Base-by-base conservation (phyloP, 208 protist species). In the Phytomonas sp. region DNA sequence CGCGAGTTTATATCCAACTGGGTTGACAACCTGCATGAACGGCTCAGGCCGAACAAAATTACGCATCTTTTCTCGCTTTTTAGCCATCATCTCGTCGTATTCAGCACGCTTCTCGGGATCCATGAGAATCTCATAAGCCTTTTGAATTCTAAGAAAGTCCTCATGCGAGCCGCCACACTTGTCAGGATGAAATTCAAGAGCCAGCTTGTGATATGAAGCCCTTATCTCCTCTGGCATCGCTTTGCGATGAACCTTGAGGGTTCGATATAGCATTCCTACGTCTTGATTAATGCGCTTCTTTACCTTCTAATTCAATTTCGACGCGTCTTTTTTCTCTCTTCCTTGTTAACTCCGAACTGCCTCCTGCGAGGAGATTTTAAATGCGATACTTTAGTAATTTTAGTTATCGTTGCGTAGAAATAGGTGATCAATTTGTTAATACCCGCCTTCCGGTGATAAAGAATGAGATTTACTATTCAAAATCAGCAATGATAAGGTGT, bases 51-150 rank as follows among this genome's bases (percentile, higher is more conserved):
- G 78, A 64, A 82, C 82, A 59, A 94, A 94, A 29, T 80, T 78
- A 20, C 72, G 72, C 65, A 89, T 60, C 53, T 74, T 79, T 63
- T 71, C 72, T n/a, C 71, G 36, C 60, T 80, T 66, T 62, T 73
- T 71, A 13, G 33, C 29, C 31, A 88, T 28, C 1, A 83, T 72
- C 4, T 66, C 67, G 60, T 99, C 98, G 79, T 99, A 99, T 23
- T 92, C 65, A 30, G 83, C 51, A 30, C 97, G 87, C 68, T 95
- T 96, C 51, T 97, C 62, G n/a, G 60, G 37, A 68, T 99, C 83
- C 17, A 73, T 79, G 0, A 99, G 83, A 15, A 99, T 83, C 62
- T 99, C 97, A 73, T 99, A 99, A 7, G 98, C 98, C 13, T 89
- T 79, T 64, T 90, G 93, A 11, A 99, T 83, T 40, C 83, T 53